Percentiles rank a stretch among this genome's conserved stretches.
Evolutionary conservation across 805 yeast genomes (phyloP).

Genomic region (Dipodascus albidus): DNA sequence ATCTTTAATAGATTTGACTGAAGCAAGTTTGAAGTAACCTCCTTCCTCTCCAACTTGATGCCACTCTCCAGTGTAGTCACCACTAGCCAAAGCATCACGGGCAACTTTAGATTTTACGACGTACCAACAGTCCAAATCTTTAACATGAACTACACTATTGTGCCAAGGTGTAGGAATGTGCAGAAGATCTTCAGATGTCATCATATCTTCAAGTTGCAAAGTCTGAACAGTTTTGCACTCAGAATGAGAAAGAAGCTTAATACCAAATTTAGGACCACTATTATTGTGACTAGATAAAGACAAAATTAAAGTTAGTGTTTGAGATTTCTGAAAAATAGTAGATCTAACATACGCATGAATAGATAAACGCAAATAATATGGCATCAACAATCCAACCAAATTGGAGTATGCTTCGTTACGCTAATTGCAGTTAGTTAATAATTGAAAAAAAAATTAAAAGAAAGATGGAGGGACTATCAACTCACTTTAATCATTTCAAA

Average conservation of each 20-base stretch:
- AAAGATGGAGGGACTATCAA: too few relatives aligned
- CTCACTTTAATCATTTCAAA: constrained; percentile 1
- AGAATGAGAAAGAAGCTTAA: neutral
- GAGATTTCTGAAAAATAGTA: too few relatives aligned
- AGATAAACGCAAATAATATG: neutral
- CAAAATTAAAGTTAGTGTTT: too few relatives aligned
- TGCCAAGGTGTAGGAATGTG: constrained; percentile 1
- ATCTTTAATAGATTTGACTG: neutral
- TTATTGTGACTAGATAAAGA: neutral
- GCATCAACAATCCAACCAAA: neutral
- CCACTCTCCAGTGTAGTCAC: neutral
- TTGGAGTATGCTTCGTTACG: neutral
- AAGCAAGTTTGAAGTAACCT: neutral
- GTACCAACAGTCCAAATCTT: neutral
- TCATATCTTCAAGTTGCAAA: constrained; percentile 1
- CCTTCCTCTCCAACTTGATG: neutral
- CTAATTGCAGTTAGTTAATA: neutral
- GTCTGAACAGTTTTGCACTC: constrained; percentile 1
- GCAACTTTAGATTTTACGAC: neutral
- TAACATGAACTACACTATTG: neutral
- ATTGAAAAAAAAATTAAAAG: neutral
- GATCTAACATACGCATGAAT: constrained; percentile 1
- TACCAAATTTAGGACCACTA: neutral
- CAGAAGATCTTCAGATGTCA: constrained; percentile 1
- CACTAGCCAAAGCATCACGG: neutral